Conservation (phyloP, 2,329 filamentous ascomycete species). For the Talaromyces sp. region DNA sequence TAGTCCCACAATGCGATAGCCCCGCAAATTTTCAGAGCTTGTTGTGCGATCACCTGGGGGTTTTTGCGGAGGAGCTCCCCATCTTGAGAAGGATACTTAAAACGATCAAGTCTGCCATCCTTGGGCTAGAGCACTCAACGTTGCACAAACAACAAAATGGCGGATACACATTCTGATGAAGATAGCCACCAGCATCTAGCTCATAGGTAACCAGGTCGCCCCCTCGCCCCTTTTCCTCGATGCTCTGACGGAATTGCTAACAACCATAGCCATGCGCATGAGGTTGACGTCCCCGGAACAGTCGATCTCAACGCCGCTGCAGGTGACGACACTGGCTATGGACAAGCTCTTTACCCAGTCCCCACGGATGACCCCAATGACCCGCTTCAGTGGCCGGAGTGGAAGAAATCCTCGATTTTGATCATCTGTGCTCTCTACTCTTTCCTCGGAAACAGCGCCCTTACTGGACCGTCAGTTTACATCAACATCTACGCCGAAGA, state of each 20-base stretch:
- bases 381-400: slow-evolving; percentile 56
- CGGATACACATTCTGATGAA: background rate
- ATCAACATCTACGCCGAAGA: slow-evolving; percentile 53
- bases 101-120: background rate
- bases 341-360: slow-evolving; percentile 60
- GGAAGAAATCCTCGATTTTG: slow-evolving; percentile 58
- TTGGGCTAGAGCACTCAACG: background rate
- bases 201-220: background rate
- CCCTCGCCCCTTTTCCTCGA: background rate
- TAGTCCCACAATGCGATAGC: slow-evolving; percentile 1
- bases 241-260: background rate
- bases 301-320: slow-evolving; percentile 54
- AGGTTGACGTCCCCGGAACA: slow-evolving; percentile 56
- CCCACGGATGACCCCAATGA: slow-evolving; percentile 61
- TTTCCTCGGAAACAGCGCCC: slow-evolving; percentile 57
- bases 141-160: background rate
- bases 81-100: background rate
- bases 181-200: background rate
- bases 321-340: slow-evolving; percentile 58
- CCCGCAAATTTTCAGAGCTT: background rate
- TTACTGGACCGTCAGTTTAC: slow-evolving; percentile 58
- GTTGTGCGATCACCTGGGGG: background rate
- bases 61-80: background rate
- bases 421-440: slow-evolving; percentile 55
- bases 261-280: slow-evolving; percentile 51